Evolutionary conservation across 1,139 yeast genomes (phyloP).

Genomic region (Debaryomyces subglobosus): DNA sequence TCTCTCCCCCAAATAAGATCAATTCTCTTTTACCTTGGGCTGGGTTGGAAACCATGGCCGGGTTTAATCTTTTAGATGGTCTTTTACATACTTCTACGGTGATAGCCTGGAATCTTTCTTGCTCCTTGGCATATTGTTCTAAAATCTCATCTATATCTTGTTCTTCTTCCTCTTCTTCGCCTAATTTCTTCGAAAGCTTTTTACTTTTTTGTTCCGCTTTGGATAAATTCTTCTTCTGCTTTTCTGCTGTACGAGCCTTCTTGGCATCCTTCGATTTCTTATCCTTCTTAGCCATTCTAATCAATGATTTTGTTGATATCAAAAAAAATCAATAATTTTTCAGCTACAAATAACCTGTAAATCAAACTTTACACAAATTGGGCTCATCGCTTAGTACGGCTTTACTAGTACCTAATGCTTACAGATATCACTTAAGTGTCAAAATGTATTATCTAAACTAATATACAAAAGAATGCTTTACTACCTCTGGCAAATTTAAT

Average conservation of each 20-base stretch:
- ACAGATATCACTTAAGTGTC: background rate
- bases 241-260: slow-evolving; percentile 85
- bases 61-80: slow-evolving; percentile 73
- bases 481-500: background rate
- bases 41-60: slow-evolving; percentile 78
- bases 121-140: slow-evolving; percentile 77
- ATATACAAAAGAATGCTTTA: slow-evolving; percentile 5
- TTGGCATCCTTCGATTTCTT: slow-evolving; percentile 88
- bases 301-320: background rate
- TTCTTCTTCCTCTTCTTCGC: slow-evolving; percentile 82
- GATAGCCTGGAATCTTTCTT: slow-evolving; percentile 75
- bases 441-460: slow-evolving; percentile 5
- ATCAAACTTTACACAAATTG: background rate
- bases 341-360: background rate
- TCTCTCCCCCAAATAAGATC: slow-evolving; percentile 89
- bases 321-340: slow-evolving; percentile 2
- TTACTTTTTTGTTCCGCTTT: slow-evolving; percentile 77
- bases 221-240: slow-evolving; percentile 71
- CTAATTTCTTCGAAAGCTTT: slow-evolving; percentile 73
- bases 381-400: background rate
- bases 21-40: slow-evolving; percentile 76
- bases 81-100: slow-evolving; percentile 55
- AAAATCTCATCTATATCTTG: slow-evolving; percentile 84
- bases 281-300: slow-evolving; percentile 78
- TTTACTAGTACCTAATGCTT: background rate